Evolutionary conservation across 805 yeast species (phyloP), one percentile per base, ranked within the genome.

Genomic region (Priceomyces haplophilus): DNA sequence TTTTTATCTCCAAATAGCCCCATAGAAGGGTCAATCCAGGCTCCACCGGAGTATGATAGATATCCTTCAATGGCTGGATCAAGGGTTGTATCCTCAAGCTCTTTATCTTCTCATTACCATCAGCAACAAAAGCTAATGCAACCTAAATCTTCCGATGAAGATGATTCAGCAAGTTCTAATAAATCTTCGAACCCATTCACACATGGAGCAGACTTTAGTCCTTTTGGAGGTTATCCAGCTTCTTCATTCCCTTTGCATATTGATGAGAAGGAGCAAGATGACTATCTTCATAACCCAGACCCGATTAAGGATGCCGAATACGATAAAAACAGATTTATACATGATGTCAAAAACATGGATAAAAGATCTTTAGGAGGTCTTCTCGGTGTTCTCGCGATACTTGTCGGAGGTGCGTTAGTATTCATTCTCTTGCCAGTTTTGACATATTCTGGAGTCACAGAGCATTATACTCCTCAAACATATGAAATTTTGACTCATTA

Each of bases 141-240:
- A 27, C 27, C 43, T 42, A 33, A 32, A 25, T 13, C 18, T 7
- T n/a, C 17, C 19, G 44, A 41, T 4, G 58, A 52, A 23, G 60
- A 56, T 34, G 55, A 48, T 34, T 47, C 55, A 20, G 48, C 62
- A 12, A 49, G 52, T 18, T 51, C 59, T 3, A 50, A 49, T 32
- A 53, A 48, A 17, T 51, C 53, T 12, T 40, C 56, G 6, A 60
- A 58, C 44, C 69, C 70, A 5, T 62, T 67, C 37, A 51, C 58
- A 13, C 82, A 75, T 54, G 76, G 82, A 17, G 54, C 64, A 17
- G 93, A 85, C 55, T 82, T 82, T 51, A 80, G 86, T 37, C 99
- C 98, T 2, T 91, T 91, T 67, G 99, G 98, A 40, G 98, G 98
- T 12, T 91, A 87, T 63, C 98, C 99, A 0, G 95, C 96, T 7